Evolutionary conservation across 2,329 filamentous ascomycete species (phyloP).

Genomic region (Colletotrichum gloeosporioides): DNA sequence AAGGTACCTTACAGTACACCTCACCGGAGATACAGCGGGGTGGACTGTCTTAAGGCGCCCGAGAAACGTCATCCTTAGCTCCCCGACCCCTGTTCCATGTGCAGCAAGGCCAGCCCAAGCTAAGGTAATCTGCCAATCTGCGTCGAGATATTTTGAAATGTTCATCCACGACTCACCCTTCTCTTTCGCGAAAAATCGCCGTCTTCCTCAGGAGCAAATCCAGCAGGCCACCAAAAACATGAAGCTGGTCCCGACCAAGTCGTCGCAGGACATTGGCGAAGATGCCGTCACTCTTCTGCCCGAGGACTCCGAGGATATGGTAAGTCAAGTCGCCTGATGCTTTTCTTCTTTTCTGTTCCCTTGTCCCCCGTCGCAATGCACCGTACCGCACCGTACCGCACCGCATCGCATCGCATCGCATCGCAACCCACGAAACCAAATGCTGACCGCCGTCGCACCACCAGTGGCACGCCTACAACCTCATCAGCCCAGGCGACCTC

Average conservation of each 20-base stretch:
- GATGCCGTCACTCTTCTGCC: slow-evolving; percentile 47
- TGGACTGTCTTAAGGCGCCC: neutral
- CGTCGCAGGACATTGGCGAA: slow-evolving; percentile 42
- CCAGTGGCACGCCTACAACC: slow-evolving; percentile 66
- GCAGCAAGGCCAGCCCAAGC: neutral
- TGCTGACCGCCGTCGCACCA: neutral
- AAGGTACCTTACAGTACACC: neutral
- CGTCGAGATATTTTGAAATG: slow-evolving; percentile 8
- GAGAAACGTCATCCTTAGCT: neutral
- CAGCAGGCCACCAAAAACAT: slow-evolving; percentile 27
- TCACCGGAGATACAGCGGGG: neutral
- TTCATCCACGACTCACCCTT: neutral
- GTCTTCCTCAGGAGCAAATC: neutral
- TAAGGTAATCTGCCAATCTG: slow-evolving; percentile 7
- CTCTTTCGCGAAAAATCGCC: neutral
- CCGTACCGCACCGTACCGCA: neutral
- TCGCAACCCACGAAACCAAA: neutral
- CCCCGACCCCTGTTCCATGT: neutral
- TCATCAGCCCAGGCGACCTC: slow-evolving; percentile 59
- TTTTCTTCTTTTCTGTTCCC: neutral
- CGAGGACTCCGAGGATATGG: slow-evolving; percentile 54
- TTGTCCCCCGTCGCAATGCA: neutral
- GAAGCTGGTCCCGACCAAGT: slow-evolving; percentile 45
- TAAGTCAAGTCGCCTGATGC: slow-evolving; percentile 25
- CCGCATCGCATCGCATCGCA: neutral